Base-by-base conservation (phyloP, 148 eudicot genomes). In the Pharnaceum exiguum region DNA sequence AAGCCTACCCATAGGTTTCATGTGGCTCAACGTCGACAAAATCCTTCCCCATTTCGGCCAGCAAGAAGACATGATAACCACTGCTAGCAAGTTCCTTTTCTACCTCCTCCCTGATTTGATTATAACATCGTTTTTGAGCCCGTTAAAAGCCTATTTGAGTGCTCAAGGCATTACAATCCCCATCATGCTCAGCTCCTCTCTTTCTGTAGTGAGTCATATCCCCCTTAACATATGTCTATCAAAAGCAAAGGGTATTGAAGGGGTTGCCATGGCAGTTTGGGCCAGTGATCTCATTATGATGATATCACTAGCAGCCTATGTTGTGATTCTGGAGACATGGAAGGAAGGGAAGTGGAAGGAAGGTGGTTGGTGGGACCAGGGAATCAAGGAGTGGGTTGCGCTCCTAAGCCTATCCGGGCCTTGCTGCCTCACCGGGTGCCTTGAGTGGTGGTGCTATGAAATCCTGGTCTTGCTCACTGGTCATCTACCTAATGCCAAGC, bases 371-470 rank as follows among this genome's bases (percentile, higher is more conserved):
- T 77, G 78, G 63, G 87, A 85, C 10, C 96, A 82, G 27, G 65
- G 79, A 2, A 2, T 57, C n/a, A 40, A 53, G 2, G 90, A 89
- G 13, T 89, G 94, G 96, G 23, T 19, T 9, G 60, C 61, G 4
- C 45, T 89, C 38, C 70, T 89, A 3, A 71, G 66, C 42, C 71
- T 89, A 9, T 55, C 74, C 6, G 90, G 85, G 13, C 87, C 85
- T 0, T 85, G 90, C 52, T 89, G 94, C 72, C 78, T 89, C 37
- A 85, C 87, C 17, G 81, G 84, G 0, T 89, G 96, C 68, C 85
- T 89, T 35, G 94, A 85, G 51, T 89, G 96, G 96, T 89, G 96
- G 96, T 89, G 90, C 75, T 67, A 73, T 7, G 96, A 89, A 70
- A 79, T 83, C 62, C 61, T 89, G 5, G 75, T 85, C 46, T 63